Percentiles rank a stretch among this genome's conserved stretches.
Conservation (phyloP, 768 basidiomycete species). For the Leccinum aurantiacum region DNA sequence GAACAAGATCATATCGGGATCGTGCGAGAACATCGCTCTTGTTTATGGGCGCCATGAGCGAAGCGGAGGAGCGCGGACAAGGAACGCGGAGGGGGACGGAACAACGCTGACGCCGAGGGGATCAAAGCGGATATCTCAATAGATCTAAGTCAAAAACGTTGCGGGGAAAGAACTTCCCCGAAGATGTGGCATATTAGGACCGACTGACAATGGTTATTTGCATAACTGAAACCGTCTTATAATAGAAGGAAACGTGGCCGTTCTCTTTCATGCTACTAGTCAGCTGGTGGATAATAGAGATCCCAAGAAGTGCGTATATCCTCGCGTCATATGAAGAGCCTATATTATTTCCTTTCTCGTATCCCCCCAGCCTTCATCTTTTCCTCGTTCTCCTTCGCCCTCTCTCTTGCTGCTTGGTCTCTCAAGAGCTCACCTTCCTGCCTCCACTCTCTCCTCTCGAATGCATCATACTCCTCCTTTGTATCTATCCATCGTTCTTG, state of each 20-base stretch:
- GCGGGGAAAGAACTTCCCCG: not conserved
- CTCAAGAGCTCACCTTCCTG: constrained; percentile 58
- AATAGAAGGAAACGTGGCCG: not conserved
- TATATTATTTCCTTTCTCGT: constrained; percentile 29
- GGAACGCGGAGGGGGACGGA: no score
- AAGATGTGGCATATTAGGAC: not conserved
- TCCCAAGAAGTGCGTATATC: not conserved
- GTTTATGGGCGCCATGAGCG: not conserved
- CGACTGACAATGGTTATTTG: not conserved
- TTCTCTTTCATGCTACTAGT: not conserved
- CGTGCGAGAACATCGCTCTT: constrained; percentile 13
- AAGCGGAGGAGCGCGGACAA: constrained; percentile 9
- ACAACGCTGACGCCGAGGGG: not conserved
- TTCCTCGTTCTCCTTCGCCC: constrained; percentile 2
- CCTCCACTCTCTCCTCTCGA: constrained; percentile 75
- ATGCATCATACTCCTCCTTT: constrained; percentile 77
- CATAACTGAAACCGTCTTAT: not conserved
- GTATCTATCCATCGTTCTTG: constrained; percentile 96
- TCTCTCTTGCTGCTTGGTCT: constrained; percentile 23
- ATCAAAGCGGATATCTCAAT: constrained; percentile 10
- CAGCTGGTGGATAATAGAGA: not conserved
- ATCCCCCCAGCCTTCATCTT: constrained; percentile 17
- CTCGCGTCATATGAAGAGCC: not conserved
- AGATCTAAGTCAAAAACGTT: not conserved
- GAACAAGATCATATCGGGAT: constrained; percentile 5